These are phyloP conservation scores for Metahyphopichia silvanorum DNA, from an alignment of 805 yeast species.

Conservation along the genomic window DNA sequence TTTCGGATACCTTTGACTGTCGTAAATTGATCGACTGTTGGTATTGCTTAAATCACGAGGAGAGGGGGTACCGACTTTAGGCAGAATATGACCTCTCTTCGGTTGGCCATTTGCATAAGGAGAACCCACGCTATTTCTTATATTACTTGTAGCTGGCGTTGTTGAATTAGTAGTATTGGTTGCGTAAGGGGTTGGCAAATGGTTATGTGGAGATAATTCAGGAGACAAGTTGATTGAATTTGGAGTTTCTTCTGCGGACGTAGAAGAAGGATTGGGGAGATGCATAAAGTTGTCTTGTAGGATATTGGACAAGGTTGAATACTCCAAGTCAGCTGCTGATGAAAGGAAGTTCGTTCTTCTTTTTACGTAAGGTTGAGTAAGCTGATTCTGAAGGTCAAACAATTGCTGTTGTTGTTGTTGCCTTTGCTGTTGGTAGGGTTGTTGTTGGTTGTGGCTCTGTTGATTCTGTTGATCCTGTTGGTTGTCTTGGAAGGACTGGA, in stretches of 20 bases:
- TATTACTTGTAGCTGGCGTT: constrained; percentile 14
- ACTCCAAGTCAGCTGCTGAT: constrained; percentile 70
- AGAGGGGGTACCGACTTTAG: too few relatives aligned
- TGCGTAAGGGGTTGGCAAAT: constrained; percentile 2
- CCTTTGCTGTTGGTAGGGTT: too few relatives aligned
- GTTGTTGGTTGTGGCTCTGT: too few relatives aligned
- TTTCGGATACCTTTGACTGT: constrained; percentile 30
- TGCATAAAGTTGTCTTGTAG: constrained; percentile 45
- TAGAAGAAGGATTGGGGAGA: constrained; percentile 15
- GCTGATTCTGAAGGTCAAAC: background rate
- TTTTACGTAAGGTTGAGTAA: constrained; percentile 4
- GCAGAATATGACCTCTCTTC: too few relatives aligned
- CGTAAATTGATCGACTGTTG: constrained; percentile 11
- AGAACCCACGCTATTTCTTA: constrained; percentile 3
- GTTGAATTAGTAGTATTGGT: background rate
- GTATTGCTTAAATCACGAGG: constrained; percentile 2
- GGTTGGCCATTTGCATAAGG: constrained; percentile 10
- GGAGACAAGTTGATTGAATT: constrained; percentile 32
- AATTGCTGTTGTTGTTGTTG: too few relatives aligned
- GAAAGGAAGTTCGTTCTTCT: constrained; percentile 52
- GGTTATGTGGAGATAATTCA: constrained; percentile 31
- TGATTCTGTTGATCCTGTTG: background rate
- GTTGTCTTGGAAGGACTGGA: background rate
- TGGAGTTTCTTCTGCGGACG: constrained; percentile 39
- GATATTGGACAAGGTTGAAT: constrained; percentile 64